Conservation (phyloP, 2,329 filamentous ascomycete genomes). For the Calycina herbarum region DNA sequence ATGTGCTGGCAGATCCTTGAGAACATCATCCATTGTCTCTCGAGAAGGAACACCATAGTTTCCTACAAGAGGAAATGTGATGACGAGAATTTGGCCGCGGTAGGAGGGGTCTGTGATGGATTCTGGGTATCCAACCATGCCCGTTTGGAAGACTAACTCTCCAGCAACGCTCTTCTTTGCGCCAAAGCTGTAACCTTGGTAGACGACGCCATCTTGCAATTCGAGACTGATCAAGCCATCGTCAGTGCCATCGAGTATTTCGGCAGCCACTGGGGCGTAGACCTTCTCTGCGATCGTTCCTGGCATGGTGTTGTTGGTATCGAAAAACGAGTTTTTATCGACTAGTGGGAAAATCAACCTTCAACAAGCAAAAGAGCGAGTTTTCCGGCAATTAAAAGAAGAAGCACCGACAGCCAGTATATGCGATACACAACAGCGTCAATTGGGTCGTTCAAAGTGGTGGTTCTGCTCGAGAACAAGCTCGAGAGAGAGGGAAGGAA, state of each 20-base stretch:
- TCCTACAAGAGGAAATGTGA: conserved; percentile 92
- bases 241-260: conserved; percentile 37
- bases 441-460: neutral
- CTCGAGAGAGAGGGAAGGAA: conserved; percentile 15
- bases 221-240: conserved; percentile 80
- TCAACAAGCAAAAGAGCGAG: conserved; percentile 8
- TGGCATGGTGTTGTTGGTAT: conserved; percentile 4
- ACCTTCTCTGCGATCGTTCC: conserved; percentile 22
- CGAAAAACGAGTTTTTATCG: neutral
- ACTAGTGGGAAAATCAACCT: conserved; percentile 6
- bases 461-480: conserved; percentile 15
- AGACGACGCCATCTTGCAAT: conserved; percentile 86
- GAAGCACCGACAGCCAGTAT: neutral
- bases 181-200: conserved; percentile 95
- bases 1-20: conserved; percentile 83
- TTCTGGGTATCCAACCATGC: conserved; percentile 98
- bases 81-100: conserved; percentile 89
- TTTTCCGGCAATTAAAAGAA: neutral
- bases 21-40: conserved; percentile 79
- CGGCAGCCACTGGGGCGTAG: conserved; percentile 29
- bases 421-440: neutral
- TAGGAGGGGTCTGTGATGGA: conserved; percentile 86
- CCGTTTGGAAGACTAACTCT: conserved; percentile 98
- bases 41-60: conserved; percentile 96
- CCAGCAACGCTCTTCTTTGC: conserved; percentile 91